Conservation (phyloP, 306 rosid genomes). For the Gynostemma pentaphyllum region DNA sequence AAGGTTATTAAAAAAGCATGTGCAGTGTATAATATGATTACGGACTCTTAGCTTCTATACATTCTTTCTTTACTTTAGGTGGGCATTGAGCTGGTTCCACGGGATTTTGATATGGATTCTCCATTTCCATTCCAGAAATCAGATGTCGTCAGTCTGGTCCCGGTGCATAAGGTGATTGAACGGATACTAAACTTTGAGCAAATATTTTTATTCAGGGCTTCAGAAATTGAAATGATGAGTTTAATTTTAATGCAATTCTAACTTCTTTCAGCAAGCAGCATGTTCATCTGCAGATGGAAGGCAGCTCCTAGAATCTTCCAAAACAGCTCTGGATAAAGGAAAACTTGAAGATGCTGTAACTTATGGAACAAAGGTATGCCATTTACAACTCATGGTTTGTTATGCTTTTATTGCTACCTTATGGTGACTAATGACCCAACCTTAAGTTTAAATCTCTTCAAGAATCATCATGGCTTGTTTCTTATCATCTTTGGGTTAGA, state of each 20-base stretch:
- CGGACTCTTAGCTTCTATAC: conserved; percentile 7
- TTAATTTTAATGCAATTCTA: conserved; percentile 13
- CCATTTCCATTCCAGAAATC: conserved; percentile 61
- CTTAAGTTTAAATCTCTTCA: background rate
- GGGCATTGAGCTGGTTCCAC: conserved; percentile 89
- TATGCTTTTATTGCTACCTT: conserved; percentile 2
- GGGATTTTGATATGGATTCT: conserved; percentile 91
- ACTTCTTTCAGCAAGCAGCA: conserved; percentile 86
- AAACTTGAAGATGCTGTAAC: conserved; percentile 97
- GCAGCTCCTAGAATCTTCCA: conserved; percentile 91
- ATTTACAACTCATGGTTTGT: background rate
- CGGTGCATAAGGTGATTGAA: conserved; percentile 76
- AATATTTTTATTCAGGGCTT: conserved; percentile 4
- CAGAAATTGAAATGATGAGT: conserved; percentile 9
- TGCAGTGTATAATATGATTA: conserved; percentile 3
- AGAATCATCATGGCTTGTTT: background rate
- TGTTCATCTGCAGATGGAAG: conserved; percentile 99
- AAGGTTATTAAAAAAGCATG: background rate
- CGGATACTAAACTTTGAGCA: conserved; percentile 15
- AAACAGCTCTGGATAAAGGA: conserved; percentile 97
- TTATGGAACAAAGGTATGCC: conserved; percentile 75
- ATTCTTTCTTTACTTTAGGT: conserved; percentile 37
- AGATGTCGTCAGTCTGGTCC: conserved; percentile 84
- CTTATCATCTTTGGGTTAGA: background rate
- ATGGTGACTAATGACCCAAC: background rate